Evolutionary conservation across 306 rosid species (phyloP), one percentile per base, ranked within the genome.

Genomic region (Sindora glabra): DNA sequence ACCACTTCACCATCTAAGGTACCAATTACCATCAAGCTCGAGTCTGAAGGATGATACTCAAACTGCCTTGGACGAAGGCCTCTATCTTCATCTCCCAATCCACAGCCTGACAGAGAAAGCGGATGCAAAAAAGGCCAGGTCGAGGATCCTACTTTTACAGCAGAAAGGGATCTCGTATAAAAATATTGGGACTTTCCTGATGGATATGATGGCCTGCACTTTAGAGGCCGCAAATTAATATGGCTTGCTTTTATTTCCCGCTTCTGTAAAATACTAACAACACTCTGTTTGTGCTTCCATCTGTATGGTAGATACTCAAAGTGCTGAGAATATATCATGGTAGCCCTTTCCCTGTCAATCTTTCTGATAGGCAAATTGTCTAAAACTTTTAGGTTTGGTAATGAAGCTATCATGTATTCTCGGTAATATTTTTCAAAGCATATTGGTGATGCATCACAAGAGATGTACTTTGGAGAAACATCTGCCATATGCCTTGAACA

Each of bases 1-100:
- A 82, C 75, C 29, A 88, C 94, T 78, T 88, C 90, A 42, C 96
- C 96, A 74, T 85, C 94, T 72, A 88, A 72, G 59, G 96, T 88
- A 71, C 96, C 96, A 69, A 85, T 75, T 60, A 74, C 94, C 90
- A 82, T 82, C 77, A 85, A 68, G 76, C 94, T 80, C 46, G 88
- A 64, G 64, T 82, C 85, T 64, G 86, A 70, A 6, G 96, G 94
- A 72, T 88, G 96, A 56, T 88, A 88, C 76, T 88, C 96, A 47
- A 85, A 85, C 77, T 88, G 94, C 84, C 96, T 78, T 8, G 94
- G 96, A 62, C 83, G 94, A 72, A 85, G 74, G 54, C 75, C 75
- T 54, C 72, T 71, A 48, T 78, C 63, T 52, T 73, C 82, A 62
- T 37, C 78, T 62, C 77, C 86, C 67, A 79, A 61, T 41, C 62